These are phyloP conservation scores for Deinandra increscens DNA, from an alignment of 129 eudicot genomes.

Conservation along the genomic window DNA sequence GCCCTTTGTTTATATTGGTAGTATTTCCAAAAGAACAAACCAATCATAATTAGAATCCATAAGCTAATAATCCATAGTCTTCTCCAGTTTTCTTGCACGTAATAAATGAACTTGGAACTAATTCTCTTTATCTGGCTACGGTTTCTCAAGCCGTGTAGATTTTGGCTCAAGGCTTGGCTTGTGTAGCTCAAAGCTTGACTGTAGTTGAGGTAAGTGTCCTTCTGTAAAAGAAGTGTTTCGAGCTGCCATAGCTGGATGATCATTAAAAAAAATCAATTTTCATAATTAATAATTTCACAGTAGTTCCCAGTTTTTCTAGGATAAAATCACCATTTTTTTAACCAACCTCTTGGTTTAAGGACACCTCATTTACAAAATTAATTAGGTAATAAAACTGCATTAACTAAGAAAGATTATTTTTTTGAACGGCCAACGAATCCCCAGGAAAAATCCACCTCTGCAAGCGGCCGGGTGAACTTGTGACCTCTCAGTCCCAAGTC, in stretches of 20 bases:
- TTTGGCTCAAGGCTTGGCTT: conserved; percentile 98
- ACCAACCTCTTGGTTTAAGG: no score
- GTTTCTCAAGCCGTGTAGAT: conserved; percentile 71
- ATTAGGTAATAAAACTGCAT: neutral
- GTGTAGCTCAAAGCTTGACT: conserved; percentile 98
- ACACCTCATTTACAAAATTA: no score
- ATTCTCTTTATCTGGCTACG: conserved; percentile 54
- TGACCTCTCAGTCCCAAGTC: no score
- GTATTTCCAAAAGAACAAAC: conserved; percentile 84
- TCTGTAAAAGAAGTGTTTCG: conserved; percentile 93
- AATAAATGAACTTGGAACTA: conserved; percentile 61
- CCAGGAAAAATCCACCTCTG: no score
- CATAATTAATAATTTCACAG: neutral
- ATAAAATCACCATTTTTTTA: no score
- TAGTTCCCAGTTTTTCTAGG: no score
- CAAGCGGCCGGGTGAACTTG: no score
- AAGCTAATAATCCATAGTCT: conserved; percentile 78
- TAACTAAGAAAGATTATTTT: no score
- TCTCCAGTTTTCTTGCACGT: conserved; percentile 79
- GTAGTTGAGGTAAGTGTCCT: conserved; percentile 93
- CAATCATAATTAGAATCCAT: conserved; percentile 78
- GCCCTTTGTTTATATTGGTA: conserved; percentile 67
- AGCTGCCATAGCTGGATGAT: conserved; percentile 92
- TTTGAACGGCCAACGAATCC: no score
- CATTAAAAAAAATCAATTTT: conserved; percentile 10